Conservation (phyloP, 2,329 filamentous ascomycete genomes). For the Erysiphe neolycopersici region DNA sequence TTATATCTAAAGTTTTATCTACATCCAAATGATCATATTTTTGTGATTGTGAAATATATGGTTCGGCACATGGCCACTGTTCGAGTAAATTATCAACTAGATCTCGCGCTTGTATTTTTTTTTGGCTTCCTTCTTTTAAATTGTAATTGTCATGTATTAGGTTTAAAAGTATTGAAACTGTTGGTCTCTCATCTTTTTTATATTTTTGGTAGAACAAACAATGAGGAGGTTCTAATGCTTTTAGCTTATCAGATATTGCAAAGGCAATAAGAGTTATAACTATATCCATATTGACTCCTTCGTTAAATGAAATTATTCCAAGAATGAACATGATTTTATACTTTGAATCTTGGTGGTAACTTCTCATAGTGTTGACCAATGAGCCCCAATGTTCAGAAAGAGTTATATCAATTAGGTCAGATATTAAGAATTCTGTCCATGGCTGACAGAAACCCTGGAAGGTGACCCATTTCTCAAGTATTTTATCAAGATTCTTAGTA, state of each 20-base stretch:
- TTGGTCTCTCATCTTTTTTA: neutral
- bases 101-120: slow-evolving; percentile 9
- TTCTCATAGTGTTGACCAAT: slow-evolving; percentile 16
- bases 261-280: slow-evolving; percentile 21
- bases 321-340: slow-evolving; percentile 21
- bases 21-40: slow-evolving; percentile 7
- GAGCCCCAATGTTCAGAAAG: slow-evolving; percentile 19
- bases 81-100: slow-evolving; percentile 17
- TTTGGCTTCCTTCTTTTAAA: neutral
- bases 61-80: slow-evolving; percentile 19
- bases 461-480: slow-evolving; percentile 13
- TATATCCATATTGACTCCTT: slow-evolving; percentile 15
- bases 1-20: slow-evolving; percentile 13
- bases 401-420: slow-evolving; percentile 16
- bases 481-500: slow-evolving; percentile 6
- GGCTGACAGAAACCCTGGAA: slow-evolving; percentile 16
- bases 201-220: neutral
- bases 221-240: slow-evolving; percentile 2
- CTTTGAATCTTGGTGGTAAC: slow-evolving; percentile 7
- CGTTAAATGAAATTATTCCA: slow-evolving; percentile 18
- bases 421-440: slow-evolving; percentile 14
- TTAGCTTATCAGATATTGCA: slow-evolving; percentile 17
- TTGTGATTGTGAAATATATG: slow-evolving; percentile 11
- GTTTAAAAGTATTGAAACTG: neutral
- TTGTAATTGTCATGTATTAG: neutral